These are phyloP conservation scores for Marasmius fiardii DNA, from an alignment of 1,284 basidiomycete species.

Conservation along the genomic window DNA sequence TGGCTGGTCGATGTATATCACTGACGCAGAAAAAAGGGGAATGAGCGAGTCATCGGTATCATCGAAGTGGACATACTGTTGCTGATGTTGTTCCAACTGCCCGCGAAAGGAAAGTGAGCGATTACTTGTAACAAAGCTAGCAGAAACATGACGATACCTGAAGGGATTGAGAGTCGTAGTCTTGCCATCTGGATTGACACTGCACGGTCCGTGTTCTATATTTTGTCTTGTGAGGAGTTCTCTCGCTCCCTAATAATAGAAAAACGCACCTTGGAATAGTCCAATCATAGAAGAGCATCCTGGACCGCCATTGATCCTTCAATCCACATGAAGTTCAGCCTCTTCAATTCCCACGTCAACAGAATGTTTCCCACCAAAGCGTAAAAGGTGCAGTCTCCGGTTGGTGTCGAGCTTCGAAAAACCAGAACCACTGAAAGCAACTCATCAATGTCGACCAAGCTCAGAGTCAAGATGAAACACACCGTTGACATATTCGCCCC, in stretches of 20 bases:
- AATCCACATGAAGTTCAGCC: conserved; percentile 18
- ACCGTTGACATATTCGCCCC: conserved; percentile 58
- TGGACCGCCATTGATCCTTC: conserved; percentile 53
- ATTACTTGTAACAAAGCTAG: not conserved
- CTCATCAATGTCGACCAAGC: not conserved
- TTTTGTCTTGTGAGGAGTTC: conserved; percentile 4
- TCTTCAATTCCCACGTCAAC: conserved; percentile 5
- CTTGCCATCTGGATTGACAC: conserved; percentile 48
- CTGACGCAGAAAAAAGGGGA: conserved; percentile 33
- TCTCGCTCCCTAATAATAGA: not conserved
- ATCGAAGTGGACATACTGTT: conserved; percentile 41
- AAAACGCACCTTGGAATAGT: conserved; percentile 51
- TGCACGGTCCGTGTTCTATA: conserved; percentile 59
- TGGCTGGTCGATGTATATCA: conserved; percentile 77
- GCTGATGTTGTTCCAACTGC: conserved; percentile 66
- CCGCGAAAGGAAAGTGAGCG: not conserved
- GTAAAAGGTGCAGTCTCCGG: conserved; percentile 65
- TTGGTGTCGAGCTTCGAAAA: conserved; percentile 59
- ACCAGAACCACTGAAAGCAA: conserved; percentile 67
- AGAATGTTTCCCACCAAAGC: conserved; percentile 42
- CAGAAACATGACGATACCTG: conserved; percentile 29
- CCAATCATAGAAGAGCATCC: conserved; percentile 38
- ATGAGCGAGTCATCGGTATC: not conserved
- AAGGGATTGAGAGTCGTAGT: conserved; percentile 53
- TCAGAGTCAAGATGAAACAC: conserved; percentile 3